phyloP scores from a whole-genome alignment of 305 asterid genomes.

The Lippia alba region DNA sequence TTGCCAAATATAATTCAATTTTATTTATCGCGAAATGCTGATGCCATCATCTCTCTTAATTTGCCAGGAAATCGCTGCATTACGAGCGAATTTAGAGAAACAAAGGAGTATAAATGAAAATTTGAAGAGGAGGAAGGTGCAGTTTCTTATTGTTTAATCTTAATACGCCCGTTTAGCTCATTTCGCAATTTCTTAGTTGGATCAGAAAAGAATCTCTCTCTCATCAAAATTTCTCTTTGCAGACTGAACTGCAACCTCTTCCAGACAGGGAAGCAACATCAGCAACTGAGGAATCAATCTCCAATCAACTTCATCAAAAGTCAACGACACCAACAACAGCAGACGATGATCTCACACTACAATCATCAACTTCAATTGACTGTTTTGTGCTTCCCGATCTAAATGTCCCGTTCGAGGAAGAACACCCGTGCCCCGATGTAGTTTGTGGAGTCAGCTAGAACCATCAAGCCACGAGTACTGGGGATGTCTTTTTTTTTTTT shows the following conservation, averaged over 20 bases:
- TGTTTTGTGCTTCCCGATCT: slow-evolving; percentile 70
- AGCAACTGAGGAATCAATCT: slow-evolving; percentile 34
- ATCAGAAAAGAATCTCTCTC: not conserved
- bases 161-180: not conserved
- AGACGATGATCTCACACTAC: slow-evolving; percentile 19
- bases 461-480: not conserved
- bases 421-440: slow-evolving; percentile 35
- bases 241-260: slow-evolving; percentile 55
- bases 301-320: slow-evolving; percentile 35
- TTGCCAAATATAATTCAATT: not conserved
- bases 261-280: slow-evolving; percentile 29
- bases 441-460: slow-evolving; percentile 49
- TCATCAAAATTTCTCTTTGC: slow-evolving; percentile 30
- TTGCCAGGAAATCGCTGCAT: slow-evolving; percentile 55
- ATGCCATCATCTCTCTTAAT: not conserved
- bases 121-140: slow-evolving; percentile 62
- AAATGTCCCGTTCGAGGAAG: slow-evolving; percentile 71
- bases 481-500: not conserved
- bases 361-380: slow-evolving; percentile 33
- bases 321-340: slow-evolving; percentile 35
- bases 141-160: not conserved
- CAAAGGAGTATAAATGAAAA: slow-evolving; percentile 59
- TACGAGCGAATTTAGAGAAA: slow-evolving; percentile 57
- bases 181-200: not conserved
- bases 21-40: slow-evolving; percentile 10